These are phyloP conservation scores for Paraphaeosphaeria sporulosa DNA, from an alignment of 2,329 filamentous ascomycete species.

Conservation along the genomic window DNA sequence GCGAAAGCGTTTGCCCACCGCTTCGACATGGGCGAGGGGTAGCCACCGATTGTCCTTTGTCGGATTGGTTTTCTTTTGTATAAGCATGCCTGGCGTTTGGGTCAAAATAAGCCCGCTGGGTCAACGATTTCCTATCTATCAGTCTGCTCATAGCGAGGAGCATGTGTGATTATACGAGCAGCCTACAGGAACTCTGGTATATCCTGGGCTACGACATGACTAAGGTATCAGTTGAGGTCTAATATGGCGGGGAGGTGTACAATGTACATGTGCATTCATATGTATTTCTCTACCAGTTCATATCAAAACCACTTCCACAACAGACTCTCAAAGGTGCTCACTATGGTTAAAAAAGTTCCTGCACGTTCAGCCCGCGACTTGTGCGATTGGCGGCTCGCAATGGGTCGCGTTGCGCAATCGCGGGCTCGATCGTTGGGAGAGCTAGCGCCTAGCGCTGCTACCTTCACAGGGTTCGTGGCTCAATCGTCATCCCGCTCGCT, in stretches of 20 bases:
- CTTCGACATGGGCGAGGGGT: conserved; percentile 51
- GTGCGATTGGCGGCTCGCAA: not conserved
- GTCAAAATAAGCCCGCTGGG: not conserved
- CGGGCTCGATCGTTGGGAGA: not conserved
- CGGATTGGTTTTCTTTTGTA: conserved; percentile 8
- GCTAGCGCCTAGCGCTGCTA: not conserved
- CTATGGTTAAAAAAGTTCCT: too few species aligned
- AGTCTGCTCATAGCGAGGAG: conserved; percentile 2
- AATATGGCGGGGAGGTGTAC: not conserved
- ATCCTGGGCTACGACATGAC: not conserved
- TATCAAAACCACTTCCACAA: too few species aligned
- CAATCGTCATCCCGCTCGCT: not conserved
- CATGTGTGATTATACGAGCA: not conserved
- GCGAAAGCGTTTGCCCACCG: conserved; percentile 46
- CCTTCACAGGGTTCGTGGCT: not conserved
- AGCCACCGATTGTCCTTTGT: conserved; percentile 22
- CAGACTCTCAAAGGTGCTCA: too few species aligned
- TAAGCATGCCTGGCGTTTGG: conserved; percentile 8
- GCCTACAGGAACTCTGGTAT: not conserved
- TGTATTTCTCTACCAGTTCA: not conserved
- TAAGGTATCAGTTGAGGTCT: not conserved
- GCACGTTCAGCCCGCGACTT: too few species aligned
- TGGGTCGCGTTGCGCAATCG: not conserved
- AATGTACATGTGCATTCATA: not conserved
- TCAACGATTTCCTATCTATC: not conserved